phyloP scores from a whole-genome alignment of 2,329 filamentous ascomycete genomes.

The Sclerotinia subarctica region DNA sequence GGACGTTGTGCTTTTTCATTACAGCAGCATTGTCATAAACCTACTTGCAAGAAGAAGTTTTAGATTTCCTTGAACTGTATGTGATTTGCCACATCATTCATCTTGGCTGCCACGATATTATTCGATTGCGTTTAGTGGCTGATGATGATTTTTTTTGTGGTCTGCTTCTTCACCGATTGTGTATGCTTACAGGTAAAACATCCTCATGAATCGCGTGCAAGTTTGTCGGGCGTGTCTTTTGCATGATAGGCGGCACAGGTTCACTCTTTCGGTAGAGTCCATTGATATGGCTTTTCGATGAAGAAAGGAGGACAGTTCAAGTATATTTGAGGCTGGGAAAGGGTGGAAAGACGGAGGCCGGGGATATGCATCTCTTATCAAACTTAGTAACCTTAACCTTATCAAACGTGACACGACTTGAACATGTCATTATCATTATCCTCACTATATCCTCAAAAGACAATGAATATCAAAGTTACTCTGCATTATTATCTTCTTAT shows the following conservation, averaged over 20 bases:
- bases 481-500: background rate
- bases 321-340: conserved; percentile 11
- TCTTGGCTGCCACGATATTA: background rate
- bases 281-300: background rate
- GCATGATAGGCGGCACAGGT: background rate
- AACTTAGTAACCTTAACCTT: background rate
- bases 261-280: background rate
- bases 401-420: background rate
- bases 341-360: background rate
- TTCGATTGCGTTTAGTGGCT: conserved; percentile 2
- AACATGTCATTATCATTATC: background rate
- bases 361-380: background rate
- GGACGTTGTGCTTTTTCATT: background rate
- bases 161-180: conserved; percentile 1
- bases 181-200: background rate
- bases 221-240: background rate
- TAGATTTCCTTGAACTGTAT: background rate
- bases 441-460: background rate
- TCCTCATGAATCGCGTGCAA: background rate
- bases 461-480: background rate
- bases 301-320: background rate
- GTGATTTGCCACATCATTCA: background rate
- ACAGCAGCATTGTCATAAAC: background rate
- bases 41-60: background rate
- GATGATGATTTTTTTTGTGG: background rate